Conservation (phyloP, 148 eudicot species). For the Rhododendron vialii region DNA sequence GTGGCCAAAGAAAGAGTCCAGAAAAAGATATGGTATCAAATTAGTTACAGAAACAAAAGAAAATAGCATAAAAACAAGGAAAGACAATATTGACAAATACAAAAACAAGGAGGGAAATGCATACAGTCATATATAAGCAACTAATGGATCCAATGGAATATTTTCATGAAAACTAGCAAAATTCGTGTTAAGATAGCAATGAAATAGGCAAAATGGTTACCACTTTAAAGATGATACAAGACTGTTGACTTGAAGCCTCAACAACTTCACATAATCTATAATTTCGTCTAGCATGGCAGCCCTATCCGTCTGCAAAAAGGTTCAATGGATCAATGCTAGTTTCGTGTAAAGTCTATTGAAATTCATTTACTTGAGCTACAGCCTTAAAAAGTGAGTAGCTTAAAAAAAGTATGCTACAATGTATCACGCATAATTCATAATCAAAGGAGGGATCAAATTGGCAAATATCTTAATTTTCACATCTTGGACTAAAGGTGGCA, state of each 20-base stretch:
- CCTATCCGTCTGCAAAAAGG: slow-evolving; percentile 26
- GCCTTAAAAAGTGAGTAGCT: too few species aligned
- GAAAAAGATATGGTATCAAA: too few species aligned
- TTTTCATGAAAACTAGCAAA: neutral
- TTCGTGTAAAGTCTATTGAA: neutral
- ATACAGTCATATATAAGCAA: neutral
- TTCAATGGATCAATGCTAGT: too few species aligned
- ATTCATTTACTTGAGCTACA: too few species aligned
- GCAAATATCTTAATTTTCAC: neutral
- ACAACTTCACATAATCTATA: slow-evolving; percentile 58
- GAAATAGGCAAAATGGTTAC: too few species aligned
- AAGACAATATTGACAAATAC: neutral
- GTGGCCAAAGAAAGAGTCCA: too few species aligned
- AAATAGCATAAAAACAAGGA: neutral
- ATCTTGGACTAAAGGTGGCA: too few species aligned
- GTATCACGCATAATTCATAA: neutral
- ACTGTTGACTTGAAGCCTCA: slow-evolving; percentile 53
- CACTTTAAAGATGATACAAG: neutral
- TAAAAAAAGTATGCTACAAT: too few species aligned
- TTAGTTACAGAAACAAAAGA: too few species aligned
- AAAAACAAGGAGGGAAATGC: neutral
- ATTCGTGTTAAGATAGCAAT: neutral
- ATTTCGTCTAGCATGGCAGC: slow-evolving; percentile 66
- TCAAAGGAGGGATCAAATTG: neutral
- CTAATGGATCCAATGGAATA: neutral